Evolutionary conservation across 1,139 yeast species (phyloP).

Genomic region (Candida pseudocylindracea): DNA sequence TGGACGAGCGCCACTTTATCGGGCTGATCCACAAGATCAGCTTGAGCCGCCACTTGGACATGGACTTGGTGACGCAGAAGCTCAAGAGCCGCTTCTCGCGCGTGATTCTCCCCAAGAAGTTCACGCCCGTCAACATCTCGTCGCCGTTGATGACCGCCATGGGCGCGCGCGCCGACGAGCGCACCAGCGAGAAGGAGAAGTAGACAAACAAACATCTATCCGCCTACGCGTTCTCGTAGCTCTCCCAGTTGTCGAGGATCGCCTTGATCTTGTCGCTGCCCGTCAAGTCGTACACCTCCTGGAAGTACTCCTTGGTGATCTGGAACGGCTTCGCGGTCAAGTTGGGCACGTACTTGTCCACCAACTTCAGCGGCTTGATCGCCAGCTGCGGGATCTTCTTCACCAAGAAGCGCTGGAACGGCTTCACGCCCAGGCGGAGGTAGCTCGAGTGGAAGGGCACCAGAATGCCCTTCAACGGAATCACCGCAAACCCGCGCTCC

Average conservation of each 20-base stretch:
- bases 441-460: constrained; percentile 99
- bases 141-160: constrained; percentile 25
- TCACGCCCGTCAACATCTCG: constrained; percentile 73
- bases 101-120: constrained; percentile 77
- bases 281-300: constrained; percentile 84
- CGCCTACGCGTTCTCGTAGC: constrained; percentile 31
- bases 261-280: constrained; percentile 78
- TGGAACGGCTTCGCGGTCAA: constrained; percentile 95
- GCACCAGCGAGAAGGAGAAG: neutral
- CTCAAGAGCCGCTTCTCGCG: constrained; percentile 66
- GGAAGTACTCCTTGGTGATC: constrained; percentile 88
- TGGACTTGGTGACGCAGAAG: constrained; percentile 72
- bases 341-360: constrained; percentile 93
- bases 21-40: constrained; percentile 86
- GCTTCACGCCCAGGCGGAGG: constrained; percentile 94
- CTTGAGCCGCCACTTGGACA: constrained; percentile 80
- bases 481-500: constrained; percentile 95
- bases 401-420: constrained; percentile 91
- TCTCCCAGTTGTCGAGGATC: constrained; percentile 89
- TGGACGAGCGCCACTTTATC: constrained; percentile 91
- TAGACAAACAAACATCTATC: neutral
- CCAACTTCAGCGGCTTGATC: constrained; percentile 81
- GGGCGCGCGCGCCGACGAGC: too few relatives aligned
- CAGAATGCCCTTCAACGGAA: constrained; percentile 93
- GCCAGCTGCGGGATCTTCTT: constrained; percentile 93